Base-by-base conservation (phyloP, 208 protist species). In the Leishmania tropica region DNA sequence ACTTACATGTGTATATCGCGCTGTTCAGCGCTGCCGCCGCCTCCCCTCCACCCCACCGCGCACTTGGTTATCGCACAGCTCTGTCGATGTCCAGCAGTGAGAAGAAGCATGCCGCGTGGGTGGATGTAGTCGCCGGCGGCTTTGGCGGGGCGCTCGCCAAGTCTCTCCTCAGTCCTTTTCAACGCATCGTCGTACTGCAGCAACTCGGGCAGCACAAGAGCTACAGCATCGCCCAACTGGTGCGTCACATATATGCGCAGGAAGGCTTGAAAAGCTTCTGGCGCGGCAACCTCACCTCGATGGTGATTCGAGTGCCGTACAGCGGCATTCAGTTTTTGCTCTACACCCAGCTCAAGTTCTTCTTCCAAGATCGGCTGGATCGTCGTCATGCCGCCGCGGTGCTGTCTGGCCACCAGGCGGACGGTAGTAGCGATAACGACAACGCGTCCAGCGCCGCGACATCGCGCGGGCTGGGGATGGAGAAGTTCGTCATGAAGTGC, bases 281-380 rank as follows among this genome's bases (percentile, higher is more conserved):
- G 90, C 88, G 88, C n/a, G 95, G 95, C 35, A 98, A 98, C 79
- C 87, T 96, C 19, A 97, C 95, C 35, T 96, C 92, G 42, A 94
- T 98, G 92, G 90, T 98, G 21, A 92, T 96, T 76, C 93, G 95
- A 51, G 89, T 98, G 13, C 95, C 95, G 21, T 98, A 96, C 93
- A 95, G 90, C 78, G 95, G 93, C 51, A 89, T 98, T 47, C 95
- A 98, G 81, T 96, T 97, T 73, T 83, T 96, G 7, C 75, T 96
- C 56, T 98, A 98, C 85, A 90, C 85, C 35, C 79, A 88, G 78
- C 53, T 93, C 35, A 98, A 98, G 85, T 98, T 96, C 76, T 80
- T 90, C 56, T 85, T 96, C 42, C 95, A 97, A 76, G 90, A 96
- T 62, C 85, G 82, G 85, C 81, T 94, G 19, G 74, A 85, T n/a